phyloP scores from a whole-genome alignment of 2,329 filamentous ascomycete genomes.

The Massarina eburnea region DNA sequence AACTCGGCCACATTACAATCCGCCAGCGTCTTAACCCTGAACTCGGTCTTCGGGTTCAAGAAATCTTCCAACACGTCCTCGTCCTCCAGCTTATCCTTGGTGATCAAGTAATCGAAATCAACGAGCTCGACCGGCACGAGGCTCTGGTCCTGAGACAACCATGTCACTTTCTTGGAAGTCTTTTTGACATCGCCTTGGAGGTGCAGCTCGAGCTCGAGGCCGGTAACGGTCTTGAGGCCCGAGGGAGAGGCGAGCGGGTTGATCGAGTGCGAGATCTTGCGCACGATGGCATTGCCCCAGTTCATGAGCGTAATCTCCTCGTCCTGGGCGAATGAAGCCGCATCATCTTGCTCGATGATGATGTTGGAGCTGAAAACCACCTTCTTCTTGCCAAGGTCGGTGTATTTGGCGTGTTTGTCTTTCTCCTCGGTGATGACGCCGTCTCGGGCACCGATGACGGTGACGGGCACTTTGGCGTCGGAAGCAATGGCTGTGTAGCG shows the following conservation, averaged over 20 bases:
- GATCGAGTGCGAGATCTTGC: slow-evolving; percentile 60
- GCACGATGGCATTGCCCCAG: slow-evolving; percentile 88
- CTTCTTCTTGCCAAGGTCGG: slow-evolving; percentile 80
- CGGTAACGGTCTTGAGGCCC: slow-evolving; percentile 58
- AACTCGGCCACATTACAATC: slow-evolving; percentile 78
- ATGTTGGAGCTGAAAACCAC: slow-evolving; percentile 75
- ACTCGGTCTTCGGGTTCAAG: slow-evolving; percentile 74
- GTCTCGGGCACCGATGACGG: slow-evolving; percentile 63
- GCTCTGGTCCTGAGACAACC: slow-evolving; percentile 78
- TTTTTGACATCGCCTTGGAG: slow-evolving; percentile 91
- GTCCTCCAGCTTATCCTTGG: slow-evolving; percentile 89
- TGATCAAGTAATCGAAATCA: slow-evolving; percentile 94
- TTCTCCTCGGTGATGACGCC: slow-evolving; percentile 67
- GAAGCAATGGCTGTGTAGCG: slow-evolving; percentile 62
- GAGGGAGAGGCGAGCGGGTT: slow-evolving; percentile 53
- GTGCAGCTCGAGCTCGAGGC: slow-evolving; percentile 81
- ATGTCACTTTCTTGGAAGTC: slow-evolving; percentile 95
- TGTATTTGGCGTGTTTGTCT: slow-evolving; percentile 88
- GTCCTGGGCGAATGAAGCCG: slow-evolving; percentile 74
- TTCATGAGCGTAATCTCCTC: slow-evolving; percentile 97
- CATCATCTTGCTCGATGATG: slow-evolving; percentile 84
- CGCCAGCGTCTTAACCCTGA: slow-evolving; percentile 71
- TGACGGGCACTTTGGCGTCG: slow-evolving; percentile 71
- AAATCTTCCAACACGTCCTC: slow-evolving; percentile 82
- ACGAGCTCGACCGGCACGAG: slow-evolving; percentile 82